Evolutionary conservation across 352 stramenopile species (phyloP).

Genomic region (Globisporangium barbulae): DNA sequence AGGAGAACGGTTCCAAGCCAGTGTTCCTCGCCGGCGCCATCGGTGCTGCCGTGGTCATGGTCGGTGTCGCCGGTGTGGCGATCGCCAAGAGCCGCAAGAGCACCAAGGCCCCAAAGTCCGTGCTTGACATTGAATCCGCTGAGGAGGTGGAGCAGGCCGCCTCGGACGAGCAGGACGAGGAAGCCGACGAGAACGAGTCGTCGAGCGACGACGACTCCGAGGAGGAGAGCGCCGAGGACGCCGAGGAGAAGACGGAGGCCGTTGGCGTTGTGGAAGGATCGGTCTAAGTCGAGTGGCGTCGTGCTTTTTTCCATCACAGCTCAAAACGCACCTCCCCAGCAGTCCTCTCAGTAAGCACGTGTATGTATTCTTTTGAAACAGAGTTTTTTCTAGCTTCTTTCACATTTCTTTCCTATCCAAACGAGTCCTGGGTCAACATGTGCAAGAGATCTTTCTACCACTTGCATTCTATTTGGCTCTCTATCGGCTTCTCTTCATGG

Average conservation of each 20-base stretch:
- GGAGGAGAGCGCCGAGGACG: conserved; percentile 28
- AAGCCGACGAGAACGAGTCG: conserved; percentile 28
- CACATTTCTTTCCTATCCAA: not conserved
- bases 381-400: not conserved
- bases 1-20: conserved; percentile 33
- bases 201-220: conserved; percentile 38
- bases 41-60: conserved; percentile 43
- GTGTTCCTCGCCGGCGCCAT: conserved; percentile 37
- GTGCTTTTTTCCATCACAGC: not conserved
- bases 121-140: conserved; percentile 30
- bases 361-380: conserved; percentile 18
- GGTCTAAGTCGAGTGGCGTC: conserved; percentile 33
- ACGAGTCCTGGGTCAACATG: not conserved
- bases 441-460: not conserved
- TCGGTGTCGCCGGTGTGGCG: conserved; percentile 38
- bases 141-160: conserved; percentile 34
- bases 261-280: conserved; percentile 55
- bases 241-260: conserved; percentile 26
- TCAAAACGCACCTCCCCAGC: not conserved
- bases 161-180: conserved; percentile 33
- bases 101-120: conserved; percentile 34
- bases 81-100: conserved; percentile 45
- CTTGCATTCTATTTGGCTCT: not conserved
- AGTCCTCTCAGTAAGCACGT: conserved; percentile 4
- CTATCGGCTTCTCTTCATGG: not conserved